These are phyloP conservation scores for Helicostylum pulchrum DNA, from an alignment of 192 early-diverging fungal genomes.

Conservation along the genomic window DNA sequence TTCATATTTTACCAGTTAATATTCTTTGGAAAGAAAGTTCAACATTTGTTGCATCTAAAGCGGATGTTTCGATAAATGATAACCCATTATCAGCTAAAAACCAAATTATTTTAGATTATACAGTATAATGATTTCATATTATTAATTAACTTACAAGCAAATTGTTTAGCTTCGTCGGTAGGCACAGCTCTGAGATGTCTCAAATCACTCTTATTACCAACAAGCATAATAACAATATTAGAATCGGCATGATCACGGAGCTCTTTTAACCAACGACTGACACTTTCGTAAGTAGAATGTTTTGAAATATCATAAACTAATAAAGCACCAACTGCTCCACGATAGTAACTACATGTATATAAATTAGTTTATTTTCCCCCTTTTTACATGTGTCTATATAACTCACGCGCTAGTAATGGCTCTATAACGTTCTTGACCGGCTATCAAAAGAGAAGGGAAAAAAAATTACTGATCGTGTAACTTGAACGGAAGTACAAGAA, in stretches of 20 bases:
- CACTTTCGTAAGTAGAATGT: constrained; percentile 93
- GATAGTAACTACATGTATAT: constrained; percentile 73
- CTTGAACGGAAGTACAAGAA: not conserved
- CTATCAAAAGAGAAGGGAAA: constrained; percentile 28
- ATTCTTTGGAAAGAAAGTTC: constrained; percentile 96
- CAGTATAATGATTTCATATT: constrained; percentile 9
- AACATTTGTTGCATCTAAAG: constrained; percentile 95
- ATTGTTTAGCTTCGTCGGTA: constrained; percentile 97
- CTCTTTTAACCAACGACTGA: constrained; percentile 97
- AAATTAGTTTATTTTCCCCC: not conserved
- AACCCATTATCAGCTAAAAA: constrained; percentile 80
- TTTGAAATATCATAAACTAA: constrained; percentile 98
- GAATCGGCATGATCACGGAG: constrained; percentile 94
- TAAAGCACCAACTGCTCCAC: constrained; percentile 94
- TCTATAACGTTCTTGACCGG: constrained; percentile 76
- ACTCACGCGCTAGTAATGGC: constrained; percentile 71
- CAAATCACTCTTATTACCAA: constrained; percentile 99
- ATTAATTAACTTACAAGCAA: constrained; percentile 65
- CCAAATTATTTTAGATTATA: not conserved
- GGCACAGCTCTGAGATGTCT: constrained; percentile 93
- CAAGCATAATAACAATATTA: constrained; percentile 99
- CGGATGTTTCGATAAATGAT: constrained; percentile 98
- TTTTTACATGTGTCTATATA: not conserved
- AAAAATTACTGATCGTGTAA: constrained; percentile 1
- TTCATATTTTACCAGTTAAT: constrained; percentile 67